Evolutionary conservation across 352 stramenopile genomes (phyloP).

Genomic region (Pythium sp.): DNA sequence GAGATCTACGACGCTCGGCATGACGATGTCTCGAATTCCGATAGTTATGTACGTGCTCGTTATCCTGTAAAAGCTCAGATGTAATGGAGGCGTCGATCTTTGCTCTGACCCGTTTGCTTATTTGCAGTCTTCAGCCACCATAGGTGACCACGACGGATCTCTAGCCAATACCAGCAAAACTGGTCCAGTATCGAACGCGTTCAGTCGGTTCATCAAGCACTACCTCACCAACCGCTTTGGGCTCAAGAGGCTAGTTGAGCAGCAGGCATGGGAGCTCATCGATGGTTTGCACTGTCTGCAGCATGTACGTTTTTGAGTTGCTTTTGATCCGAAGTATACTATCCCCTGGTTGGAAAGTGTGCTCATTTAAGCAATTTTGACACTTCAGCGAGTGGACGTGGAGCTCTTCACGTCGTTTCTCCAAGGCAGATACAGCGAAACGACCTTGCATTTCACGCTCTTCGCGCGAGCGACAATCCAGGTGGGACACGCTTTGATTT

Average conservation of each 20-base stretch:
- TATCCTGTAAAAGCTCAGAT: too few species aligned
- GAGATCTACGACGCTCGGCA: constrained; percentile 69
- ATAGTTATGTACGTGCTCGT: constrained; percentile 6
- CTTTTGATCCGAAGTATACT: neutral
- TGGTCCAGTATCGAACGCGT: constrained; percentile 13
- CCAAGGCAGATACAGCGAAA: constrained; percentile 43
- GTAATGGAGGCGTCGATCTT: too few species aligned
- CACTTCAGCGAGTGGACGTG: constrained; percentile 38
- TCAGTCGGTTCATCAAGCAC: constrained; percentile 44
- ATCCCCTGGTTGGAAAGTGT: neutral
- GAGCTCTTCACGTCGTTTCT: constrained; percentile 65
- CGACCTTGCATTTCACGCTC: constrained; percentile 53
- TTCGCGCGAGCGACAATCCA: constrained; percentile 37
- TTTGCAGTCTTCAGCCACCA: neutral
- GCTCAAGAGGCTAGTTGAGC: constrained; percentile 53
- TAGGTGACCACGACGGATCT: neutral
- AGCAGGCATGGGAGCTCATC: constrained; percentile 58
- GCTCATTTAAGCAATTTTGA: neutral
- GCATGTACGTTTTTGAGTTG: constrained; percentile 21
- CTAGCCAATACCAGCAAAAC: constrained; percentile 1
- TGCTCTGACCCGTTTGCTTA: neutral
- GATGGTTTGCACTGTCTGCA: constrained; percentile 40
- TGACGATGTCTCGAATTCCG: constrained; percentile 26
- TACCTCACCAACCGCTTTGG: constrained; percentile 73
- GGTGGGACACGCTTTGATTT: constrained; percentile 22